Base-by-base conservation (phyloP, 805 yeast genomes). In the Ogataea paraovalis region DNA sequence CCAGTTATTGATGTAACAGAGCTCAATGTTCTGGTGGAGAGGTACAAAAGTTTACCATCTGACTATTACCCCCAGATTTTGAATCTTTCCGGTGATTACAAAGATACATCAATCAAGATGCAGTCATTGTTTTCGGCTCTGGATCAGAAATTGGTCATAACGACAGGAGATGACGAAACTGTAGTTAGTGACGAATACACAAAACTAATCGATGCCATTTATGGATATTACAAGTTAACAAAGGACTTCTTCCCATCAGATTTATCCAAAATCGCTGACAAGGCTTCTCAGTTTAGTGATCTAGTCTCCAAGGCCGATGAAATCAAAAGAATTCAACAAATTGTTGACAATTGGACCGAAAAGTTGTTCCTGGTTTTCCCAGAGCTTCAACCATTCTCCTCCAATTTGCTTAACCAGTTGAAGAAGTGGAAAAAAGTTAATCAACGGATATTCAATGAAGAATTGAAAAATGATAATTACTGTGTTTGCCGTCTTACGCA, bases 401-500 rank as follows among this genome's bases (percentile, higher is more conserved):
- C 48, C 45, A 57, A 55, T 34, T 38, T 57, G 32, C 50, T 46
- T 20, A 20, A 18, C 5, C 41, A 33, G 21, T 46, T 57, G 25
- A 49, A 52, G 25, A 49, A 45, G 13, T 44, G 53, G 39, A 38
- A 49, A 13, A 21, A 33, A 25, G 18, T 30, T 4, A 53, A 55
- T 47, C 42, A 54, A 20, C 46, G 46, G 23, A 41, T 58, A 4
- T 51, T 60, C 8, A 51, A 51, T 5, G 61, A 60, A 18, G 43
- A 42, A 21, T 40, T 27, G 3, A 55, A 52, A 2, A 50, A 53
- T 39, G n/a, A 47, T 9, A 55, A 48, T 20, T 83, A 79, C 58
- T 85, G 91, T 58, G 66, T 81, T 47, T 85, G 92, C 61, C 72
- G 89, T 41, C 76, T 75, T 42, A 64, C 64, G 21, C 62, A 58